Conservation (phyloP, 2,329 filamentous ascomycete species). For the Cadophora gregata region DNA sequence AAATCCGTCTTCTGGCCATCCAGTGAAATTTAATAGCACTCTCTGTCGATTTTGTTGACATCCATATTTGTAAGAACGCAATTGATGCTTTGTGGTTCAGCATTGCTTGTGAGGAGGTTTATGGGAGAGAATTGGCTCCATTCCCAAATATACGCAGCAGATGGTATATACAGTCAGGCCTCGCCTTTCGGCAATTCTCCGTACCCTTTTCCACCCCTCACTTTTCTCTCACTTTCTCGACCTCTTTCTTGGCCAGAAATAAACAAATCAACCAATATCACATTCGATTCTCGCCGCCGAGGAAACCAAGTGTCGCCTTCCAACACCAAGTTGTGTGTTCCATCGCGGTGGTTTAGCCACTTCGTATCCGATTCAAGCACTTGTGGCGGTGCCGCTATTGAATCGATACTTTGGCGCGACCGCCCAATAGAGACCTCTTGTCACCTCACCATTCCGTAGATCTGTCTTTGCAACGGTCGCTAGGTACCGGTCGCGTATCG, state of each 20-base stretch:
- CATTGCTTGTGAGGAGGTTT: too few relatives aligned
- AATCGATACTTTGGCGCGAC: conserved; percentile 1
- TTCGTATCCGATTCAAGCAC: conserved; percentile 10
- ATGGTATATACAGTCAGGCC: too few relatives aligned
- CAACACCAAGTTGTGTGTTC: background rate
- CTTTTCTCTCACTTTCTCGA: background rate
- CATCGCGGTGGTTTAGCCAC: background rate
- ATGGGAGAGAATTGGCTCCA: too few relatives aligned
- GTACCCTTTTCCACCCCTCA: background rate
- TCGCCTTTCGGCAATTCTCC: background rate
- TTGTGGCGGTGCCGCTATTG: conserved; percentile 10
- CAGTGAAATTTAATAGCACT: too few relatives aligned
- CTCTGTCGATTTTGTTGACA: too few relatives aligned
- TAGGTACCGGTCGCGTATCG: background rate
- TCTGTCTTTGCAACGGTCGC: conserved; percentile 2
- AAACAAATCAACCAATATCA: background rate
- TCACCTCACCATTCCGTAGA: background rate
- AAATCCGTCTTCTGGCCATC: too few relatives aligned
- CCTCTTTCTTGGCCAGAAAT: background rate
- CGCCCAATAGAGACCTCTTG: background rate
- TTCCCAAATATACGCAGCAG: too few relatives aligned
- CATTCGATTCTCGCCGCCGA: background rate
- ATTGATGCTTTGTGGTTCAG: too few relatives aligned
- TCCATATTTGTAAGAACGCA: too few relatives aligned
- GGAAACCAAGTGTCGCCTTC: background rate